Base-by-base conservation (phyloP, 2,329 filamentous ascomycete genomes). In the Diaporthe citriasiana region DNA sequence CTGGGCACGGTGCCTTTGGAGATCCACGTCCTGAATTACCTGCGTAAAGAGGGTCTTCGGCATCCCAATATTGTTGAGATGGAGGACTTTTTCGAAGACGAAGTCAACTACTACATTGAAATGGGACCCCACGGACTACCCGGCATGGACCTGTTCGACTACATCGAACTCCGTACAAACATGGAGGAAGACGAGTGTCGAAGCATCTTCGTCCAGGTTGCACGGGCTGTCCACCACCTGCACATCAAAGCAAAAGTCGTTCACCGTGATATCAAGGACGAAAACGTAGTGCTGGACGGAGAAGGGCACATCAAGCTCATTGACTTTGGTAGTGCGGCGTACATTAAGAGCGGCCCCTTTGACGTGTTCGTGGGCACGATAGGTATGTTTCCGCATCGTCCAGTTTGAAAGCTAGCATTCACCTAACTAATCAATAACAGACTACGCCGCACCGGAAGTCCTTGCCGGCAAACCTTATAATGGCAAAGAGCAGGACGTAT, bases 351-450 rank as follows among this genome's bases (percentile, higher is more conserved):
- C 82, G 97, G 97, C 19, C 97, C 97, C 59, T 99, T 99, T 87
- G 95, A 98, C 82, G 97, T 99, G 19, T 99, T 99, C 85, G 97
- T 99, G 69, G 97, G 97, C 74, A 99, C 97, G 0, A 98, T 99
- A 83, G 96, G 96, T 98, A 87, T 81, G 93, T 83, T 72, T 35
- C 4, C 12, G 63, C 22, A 30, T 45, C 69, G 30, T 42, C 25
- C n/a, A n/a, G 6, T 51, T 40, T 25, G 10, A 35, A 17, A 27
- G n/a, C 25, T 47, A 30, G n/a, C 4, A 35, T 51, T 50, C 4
- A 50, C 10, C 76, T 76, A 56, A 76, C 60, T 33, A 74, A 56
- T 68, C 15, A 33, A 66, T 68, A 76, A 53, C 74, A 98, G 97
- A 99, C 86, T 99, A 99, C 84, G 97, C 97, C 59, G 97, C 97